Evolutionary conservation across 495 filamentous ascomycete genomes (phyloP).

Genomic region (Saxophila tyrrhenica): DNA sequence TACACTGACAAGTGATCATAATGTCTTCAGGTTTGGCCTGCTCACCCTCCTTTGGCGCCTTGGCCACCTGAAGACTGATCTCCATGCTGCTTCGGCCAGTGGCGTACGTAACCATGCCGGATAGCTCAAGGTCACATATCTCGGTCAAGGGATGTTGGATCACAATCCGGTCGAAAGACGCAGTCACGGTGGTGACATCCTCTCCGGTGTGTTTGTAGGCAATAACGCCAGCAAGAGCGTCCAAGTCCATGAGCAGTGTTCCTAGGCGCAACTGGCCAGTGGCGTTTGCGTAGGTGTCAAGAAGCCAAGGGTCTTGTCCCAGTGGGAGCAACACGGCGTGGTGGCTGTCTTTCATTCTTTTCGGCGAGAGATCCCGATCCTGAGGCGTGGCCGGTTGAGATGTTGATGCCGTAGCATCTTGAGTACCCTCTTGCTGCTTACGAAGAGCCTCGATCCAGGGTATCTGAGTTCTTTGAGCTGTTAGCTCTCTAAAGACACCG

Average conservation of each 20-base stretch:
- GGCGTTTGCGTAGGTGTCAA: conserved; percentile 58
- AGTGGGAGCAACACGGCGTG: conserved; percentile 52
- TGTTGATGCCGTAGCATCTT: not conserved
- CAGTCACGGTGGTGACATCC: conserved; percentile 66
- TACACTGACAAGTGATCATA: conserved; percentile 69
- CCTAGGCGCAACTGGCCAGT: conserved; percentile 58
- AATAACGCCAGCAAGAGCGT: conserved; percentile 68
- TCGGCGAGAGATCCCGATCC: conserved; percentile 44
- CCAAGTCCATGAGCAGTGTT: conserved; percentile 68
- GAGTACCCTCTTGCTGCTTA: conserved; percentile 34
- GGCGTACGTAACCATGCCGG: conserved; percentile 69
- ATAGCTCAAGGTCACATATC: conserved; percentile 71
- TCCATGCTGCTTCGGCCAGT: conserved; percentile 75
- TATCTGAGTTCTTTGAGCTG: conserved; percentile 47
- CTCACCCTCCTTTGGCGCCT: conserved; percentile 46
- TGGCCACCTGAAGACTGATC: conserved; percentile 63
- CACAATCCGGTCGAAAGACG: conserved; percentile 68
- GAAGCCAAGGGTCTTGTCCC: conserved; percentile 57
- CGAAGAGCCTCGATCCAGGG: conserved; percentile 61
- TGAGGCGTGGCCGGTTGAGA: conserved; percentile 23
- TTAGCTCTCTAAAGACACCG: conserved; percentile 42
- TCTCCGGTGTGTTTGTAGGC: conserved; percentile 77
- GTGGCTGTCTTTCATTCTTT: conserved; percentile 55
- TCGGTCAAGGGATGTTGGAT: conserved; percentile 62
- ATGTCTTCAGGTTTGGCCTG: conserved; percentile 54